A percentile compares a stretch with the other conserved stretches of the same genome.
phyloP scores from a whole-genome alignment of 306 rosid species.

The Casuarina equisetifolia region DNA sequence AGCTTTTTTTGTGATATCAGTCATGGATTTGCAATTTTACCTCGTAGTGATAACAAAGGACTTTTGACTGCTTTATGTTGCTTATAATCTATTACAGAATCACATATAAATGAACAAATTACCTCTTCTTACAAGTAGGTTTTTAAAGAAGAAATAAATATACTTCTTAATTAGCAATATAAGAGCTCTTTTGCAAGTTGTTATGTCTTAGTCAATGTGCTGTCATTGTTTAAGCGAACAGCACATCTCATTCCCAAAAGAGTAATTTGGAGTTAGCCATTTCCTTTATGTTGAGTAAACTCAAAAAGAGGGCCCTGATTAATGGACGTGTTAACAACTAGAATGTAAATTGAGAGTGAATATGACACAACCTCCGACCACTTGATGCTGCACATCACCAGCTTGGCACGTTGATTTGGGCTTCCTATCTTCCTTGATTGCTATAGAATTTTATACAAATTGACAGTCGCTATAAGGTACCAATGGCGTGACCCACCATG shows the following conservation, averaged over 20 bases:
- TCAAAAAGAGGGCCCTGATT: constrained; percentile 26
- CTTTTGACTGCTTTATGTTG: no score
- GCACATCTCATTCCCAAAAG: not conserved
- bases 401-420: constrained; percentile 24
- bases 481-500: not conserved
- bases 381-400: constrained; percentile 12
- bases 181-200: no score
- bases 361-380: constrained; percentile 37
- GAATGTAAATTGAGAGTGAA: constrained; percentile 24
- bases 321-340: constrained; percentile 42
- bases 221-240: not conserved
- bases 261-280: constrained; percentile 2
- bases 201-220: not conserved
- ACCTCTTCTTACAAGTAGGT: no score
- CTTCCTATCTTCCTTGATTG: constrained; percentile 10
- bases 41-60: no score
- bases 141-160: no score
- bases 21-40: no score
- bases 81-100: no score
- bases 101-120: no score
- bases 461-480: constrained; percentile 10
- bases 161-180: no score
- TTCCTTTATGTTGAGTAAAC: constrained; percentile 13
- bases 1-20: no score
- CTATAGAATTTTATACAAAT: not conserved